Evolutionary conservation across 2,329 filamentous ascomycete species (phyloP), one percentile per base, ranked within the genome.

Genomic region (Penicillium sp.): DNA sequence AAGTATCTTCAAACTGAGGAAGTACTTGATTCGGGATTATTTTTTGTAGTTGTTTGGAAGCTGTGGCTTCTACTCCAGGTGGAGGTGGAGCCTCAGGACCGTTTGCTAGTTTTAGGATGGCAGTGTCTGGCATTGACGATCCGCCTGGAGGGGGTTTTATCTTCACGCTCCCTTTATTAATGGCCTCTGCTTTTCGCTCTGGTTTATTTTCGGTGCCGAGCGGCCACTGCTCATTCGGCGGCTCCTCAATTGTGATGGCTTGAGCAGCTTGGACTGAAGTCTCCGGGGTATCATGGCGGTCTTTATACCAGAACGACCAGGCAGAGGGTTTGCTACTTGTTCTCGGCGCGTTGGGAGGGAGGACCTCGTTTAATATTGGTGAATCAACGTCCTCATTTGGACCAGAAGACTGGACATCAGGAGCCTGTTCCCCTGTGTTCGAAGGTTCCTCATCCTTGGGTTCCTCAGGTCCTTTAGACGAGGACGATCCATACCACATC

Each of bases 1-100:
- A 83, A 7, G 80, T 84, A 23, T 79, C 77, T 62, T 76, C 75
- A 51, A 85, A 81, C 17, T 71, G 71, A 7, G 83, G 83, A 30
- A 85, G 73, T 5, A 85, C 71, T 61, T 84, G 76, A 62, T 84
- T 84, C 11, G 79, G 76, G 8, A 79, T 63, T 6, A 74, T 70
- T 49, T 67, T 75, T 60, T 74, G 75, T 57, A 75, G 62, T 57
- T 75, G 74, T 58, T 73, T 74, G n/a, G 74, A 74, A n/a, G 75
- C 72, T 21, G 65, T 68, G 3, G 67, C 64, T 61, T 79, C 76
- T 26, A 73, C 66, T n/a, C 71, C 70, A n/a, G 70, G 68, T 26
- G 68, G 61, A 46, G 66, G 63, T 52, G 61, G 64, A 30, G 65
- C 49, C 31, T 63, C 64, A 29, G 66, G 45, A 21, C 60, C 58